phyloP scores from a whole-genome alignment of 495 filamentous ascomycete species.

The Aspergillus cavernicola region DNA sequence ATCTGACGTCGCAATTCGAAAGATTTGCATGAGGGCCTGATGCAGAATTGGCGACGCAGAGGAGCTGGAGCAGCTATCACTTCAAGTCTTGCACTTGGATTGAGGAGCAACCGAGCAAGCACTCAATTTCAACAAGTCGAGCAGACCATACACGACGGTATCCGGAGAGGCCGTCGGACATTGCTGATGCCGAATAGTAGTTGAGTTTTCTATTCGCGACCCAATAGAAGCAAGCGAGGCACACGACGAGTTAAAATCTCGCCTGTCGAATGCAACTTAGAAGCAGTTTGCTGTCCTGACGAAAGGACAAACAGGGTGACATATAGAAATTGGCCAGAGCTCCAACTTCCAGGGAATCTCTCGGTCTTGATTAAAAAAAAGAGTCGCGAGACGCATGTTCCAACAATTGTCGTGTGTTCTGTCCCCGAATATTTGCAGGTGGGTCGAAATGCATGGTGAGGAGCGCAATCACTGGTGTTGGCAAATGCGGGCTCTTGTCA shows the following conservation, averaged over 20 bases:
- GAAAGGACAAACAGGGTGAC: conserved; percentile 2
- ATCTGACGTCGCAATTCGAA: not conserved
- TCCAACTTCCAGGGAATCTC: not conserved
- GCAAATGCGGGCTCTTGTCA: conserved; percentile 2
- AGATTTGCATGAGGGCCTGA: not conserved
- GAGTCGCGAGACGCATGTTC: not conserved
- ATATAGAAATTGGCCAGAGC: not conserved
- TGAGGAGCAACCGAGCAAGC: not conserved
- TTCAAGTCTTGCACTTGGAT: not conserved
- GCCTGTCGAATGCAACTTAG: not conserved
- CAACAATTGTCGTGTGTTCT: not conserved
- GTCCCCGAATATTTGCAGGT: conserved; percentile 1
- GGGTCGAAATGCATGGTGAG: conserved; percentile 6
- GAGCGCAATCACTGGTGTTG: conserved; percentile 2
- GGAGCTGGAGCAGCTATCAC: not conserved
- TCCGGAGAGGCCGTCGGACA: not conserved
- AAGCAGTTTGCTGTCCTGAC: conserved; percentile 6
- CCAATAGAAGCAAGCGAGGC: not conserved
- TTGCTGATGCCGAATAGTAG: not conserved
- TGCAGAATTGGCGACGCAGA: no score
- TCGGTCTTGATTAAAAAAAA: not conserved
- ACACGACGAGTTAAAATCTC: not conserved
- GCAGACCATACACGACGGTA: not conserved
- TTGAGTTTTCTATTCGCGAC: not conserved
- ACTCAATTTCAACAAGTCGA: not conserved